These are phyloP conservation scores for Jackrogersella minutella DNA, from an alignment of 495 filamentous ascomycete genomes.

Conservation along the genomic window DNA sequence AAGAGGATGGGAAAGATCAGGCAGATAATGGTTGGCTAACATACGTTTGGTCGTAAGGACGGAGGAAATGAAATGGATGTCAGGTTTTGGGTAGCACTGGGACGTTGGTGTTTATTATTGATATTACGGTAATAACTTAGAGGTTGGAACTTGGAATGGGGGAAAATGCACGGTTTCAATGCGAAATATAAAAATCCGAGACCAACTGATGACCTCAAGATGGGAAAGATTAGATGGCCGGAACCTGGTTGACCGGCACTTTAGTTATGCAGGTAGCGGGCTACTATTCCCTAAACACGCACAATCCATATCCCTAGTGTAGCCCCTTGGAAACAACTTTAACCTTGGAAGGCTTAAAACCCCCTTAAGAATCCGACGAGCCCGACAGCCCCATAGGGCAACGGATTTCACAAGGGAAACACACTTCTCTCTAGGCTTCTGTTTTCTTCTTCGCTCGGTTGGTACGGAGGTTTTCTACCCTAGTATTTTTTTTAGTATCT, in stretches of 20 bases:
- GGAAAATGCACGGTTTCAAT: conserved; percentile 5
- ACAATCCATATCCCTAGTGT: not conserved
- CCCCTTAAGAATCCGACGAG: not conserved
- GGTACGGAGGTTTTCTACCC: conserved; percentile 13
- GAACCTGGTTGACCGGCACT: conserved; percentile 32
- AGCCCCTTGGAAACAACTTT: too few relatives aligned
- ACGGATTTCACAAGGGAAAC: not conserved
- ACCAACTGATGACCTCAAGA: not conserved
- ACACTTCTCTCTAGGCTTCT: conserved; percentile 22
- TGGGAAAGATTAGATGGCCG: not conserved
- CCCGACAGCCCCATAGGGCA: not conserved
- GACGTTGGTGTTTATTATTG: conserved; percentile 5
- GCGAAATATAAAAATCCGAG: not conserved
- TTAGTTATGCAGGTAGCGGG: conserved; percentile 28
- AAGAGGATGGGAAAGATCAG: not conserved
- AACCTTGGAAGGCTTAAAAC: not conserved
- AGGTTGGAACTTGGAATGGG: conserved; percentile 16
- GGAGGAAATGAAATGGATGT: conserved; percentile 5
- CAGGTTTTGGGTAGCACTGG: conserved; percentile 21
- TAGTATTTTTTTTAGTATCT: too few relatives aligned
- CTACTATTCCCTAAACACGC: too few relatives aligned
- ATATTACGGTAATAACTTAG: not conserved
- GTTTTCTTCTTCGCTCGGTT: conserved; percentile 27
- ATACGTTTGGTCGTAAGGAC: conserved; percentile 8
- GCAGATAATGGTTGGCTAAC: not conserved